These are phyloP conservation scores for Thelephora aurantiotincta DNA, from an alignment of 768 basidiomycete species.

Conservation along the genomic window DNA sequence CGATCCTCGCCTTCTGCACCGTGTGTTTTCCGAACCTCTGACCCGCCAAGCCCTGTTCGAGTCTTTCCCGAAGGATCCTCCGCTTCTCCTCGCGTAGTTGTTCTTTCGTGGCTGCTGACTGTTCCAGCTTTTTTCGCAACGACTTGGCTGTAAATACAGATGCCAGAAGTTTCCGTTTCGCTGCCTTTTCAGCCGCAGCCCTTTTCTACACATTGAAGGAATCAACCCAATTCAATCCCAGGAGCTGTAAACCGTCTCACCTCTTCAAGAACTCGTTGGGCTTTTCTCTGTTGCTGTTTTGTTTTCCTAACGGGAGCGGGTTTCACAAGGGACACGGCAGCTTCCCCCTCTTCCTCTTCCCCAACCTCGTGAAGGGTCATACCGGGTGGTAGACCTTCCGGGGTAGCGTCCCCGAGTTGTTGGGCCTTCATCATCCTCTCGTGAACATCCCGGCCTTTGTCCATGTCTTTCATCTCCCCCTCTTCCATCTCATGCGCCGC, in stretches of 20 bases:
- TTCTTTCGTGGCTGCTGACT: constrained; percentile 23
- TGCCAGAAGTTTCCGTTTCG: constrained; percentile 45
- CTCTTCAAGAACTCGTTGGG: constrained; percentile 37
- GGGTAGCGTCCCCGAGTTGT: constrained; percentile 16
- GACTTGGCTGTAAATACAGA: constrained; percentile 42
- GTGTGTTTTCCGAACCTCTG: constrained; percentile 68
- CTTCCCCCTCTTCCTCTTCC: constrained; percentile 19
- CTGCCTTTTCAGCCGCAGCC: constrained; percentile 40
- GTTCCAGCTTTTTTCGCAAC: constrained; percentile 30
- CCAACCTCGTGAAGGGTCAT: constrained; percentile 47
- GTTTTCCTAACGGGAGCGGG: constrained; percentile 37
- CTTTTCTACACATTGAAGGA: constrained; percentile 35
- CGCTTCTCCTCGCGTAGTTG: constrained; percentile 25
- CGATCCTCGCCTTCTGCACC: constrained; percentile 52
- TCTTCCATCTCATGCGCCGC: constrained; percentile 57
- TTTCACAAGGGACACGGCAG: constrained; percentile 20
- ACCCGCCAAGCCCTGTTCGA: constrained; percentile 53
- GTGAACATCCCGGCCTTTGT: background rate
- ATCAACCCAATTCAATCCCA: background rate
- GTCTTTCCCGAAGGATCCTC: constrained; percentile 29
- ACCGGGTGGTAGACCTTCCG: constrained; percentile 34
- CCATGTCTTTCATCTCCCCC: constrained; percentile 28
- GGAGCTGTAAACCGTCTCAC: constrained; percentile 18
- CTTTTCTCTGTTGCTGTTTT: constrained; percentile 55
- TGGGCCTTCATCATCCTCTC: constrained; percentile 38